Conservation (phyloP, 108 stramenopile genomes). For the Phaeodactylum tricornutum region DNA sequence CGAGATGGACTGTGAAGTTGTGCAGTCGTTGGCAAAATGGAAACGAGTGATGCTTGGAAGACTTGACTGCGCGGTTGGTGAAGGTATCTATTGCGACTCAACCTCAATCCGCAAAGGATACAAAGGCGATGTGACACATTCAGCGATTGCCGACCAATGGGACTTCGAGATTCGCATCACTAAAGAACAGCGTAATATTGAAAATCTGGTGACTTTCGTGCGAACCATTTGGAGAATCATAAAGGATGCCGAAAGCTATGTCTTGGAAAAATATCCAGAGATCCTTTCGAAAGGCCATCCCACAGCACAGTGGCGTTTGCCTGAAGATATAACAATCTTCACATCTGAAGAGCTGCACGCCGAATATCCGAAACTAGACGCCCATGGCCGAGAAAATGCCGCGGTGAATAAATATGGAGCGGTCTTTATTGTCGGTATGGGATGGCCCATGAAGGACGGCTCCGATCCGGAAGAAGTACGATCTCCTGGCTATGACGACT, state of each 20-base stretch:
- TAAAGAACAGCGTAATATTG: conserved; percentile 27
- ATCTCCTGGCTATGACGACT: conserved; percentile 42
- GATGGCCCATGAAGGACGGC: conserved; percentile 44
- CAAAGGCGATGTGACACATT: conserved; percentile 41
- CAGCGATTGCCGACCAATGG: conserved; percentile 36
- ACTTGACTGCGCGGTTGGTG: conserved; percentile 20
- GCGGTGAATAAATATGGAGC: conserved; percentile 33
- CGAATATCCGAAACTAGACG: conserved; percentile 19
- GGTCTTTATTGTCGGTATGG: conserved; percentile 46
- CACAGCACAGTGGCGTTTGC: conserved; percentile 21
- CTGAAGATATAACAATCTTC: conserved; percentile 39
- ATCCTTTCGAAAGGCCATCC: conserved; percentile 28
- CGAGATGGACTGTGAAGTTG: conserved; percentile 29
- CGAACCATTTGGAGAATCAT: conserved; percentile 37
- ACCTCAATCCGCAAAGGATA: conserved; percentile 41
- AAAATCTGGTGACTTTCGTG: conserved; percentile 27
- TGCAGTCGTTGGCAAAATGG: conserved; percentile 42
- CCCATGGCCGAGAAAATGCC: conserved; percentile 31
- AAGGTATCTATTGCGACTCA: conserved; percentile 32
- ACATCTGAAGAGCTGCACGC: conserved; percentile 34
- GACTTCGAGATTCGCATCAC: conserved; percentile 37
- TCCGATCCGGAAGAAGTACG: conserved; percentile 29
- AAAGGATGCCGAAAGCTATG: conserved; percentile 31
- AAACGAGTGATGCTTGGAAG: conserved; percentile 35
- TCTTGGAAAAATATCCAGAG: conserved; percentile 28